Evolutionary conservation across 140 eudicot genomes (phyloP).

Genomic region (Erigeron philadelphicus): DNA sequence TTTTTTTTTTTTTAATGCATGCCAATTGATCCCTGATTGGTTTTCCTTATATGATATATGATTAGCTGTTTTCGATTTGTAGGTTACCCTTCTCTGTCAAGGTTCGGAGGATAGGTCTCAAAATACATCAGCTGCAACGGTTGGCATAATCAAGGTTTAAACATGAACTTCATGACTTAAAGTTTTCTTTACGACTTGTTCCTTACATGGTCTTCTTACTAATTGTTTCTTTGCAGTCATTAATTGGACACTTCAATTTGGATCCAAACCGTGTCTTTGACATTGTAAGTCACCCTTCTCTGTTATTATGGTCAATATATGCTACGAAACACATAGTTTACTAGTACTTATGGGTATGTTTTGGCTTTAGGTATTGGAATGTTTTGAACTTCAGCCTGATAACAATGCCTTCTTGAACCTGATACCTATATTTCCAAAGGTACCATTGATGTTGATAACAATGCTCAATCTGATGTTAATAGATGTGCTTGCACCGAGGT

Average conservation of each 20-base stretch:
- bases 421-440: slow-evolving; percentile 96
- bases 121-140: slow-evolving; percentile 72
- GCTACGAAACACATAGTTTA: background rate
- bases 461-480: background rate
- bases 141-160: slow-evolving; percentile 95
- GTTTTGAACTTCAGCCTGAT: slow-evolving; percentile 92
- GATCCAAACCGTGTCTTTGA: slow-evolving; percentile 99
- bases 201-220: slow-evolving; percentile 9
- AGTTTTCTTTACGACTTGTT: background rate
- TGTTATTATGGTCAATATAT: slow-evolving; percentile 7
- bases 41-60: slow-evolving; percentile 17
- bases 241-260: slow-evolving; percentile 96
- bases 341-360: slow-evolving; percentile 11
- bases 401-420: slow-evolving; percentile 76
- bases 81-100: slow-evolving; percentile 96
- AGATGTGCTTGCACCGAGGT: background rate
- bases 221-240: slow-evolving; percentile 56
- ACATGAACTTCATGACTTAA: slow-evolving; percentile 12
- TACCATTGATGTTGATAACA: slow-evolving; percentile 18
- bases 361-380: slow-evolving; percentile 75
- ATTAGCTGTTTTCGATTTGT: slow-evolving; percentile 22
- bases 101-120: slow-evolving; percentile 57
- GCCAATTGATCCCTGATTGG: background rate
- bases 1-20: background rate
- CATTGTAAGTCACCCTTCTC: slow-evolving; percentile 53